Conservation (phyloP, 352 stramenopile species). For the Phytophthora colocasiae region DNA sequence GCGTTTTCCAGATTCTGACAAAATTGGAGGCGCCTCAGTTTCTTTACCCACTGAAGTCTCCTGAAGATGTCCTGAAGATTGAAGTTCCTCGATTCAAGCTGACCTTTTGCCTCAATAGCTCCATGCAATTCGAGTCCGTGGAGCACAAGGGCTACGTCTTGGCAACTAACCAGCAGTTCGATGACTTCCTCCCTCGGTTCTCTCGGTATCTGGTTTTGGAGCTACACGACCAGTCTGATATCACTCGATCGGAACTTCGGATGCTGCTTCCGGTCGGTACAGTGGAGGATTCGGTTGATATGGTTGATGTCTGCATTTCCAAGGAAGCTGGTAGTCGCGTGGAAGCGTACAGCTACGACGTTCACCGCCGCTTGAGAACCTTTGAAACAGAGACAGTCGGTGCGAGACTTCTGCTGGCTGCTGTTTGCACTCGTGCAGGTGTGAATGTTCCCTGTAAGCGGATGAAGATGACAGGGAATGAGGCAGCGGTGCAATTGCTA, state of each 20-base stretch:
- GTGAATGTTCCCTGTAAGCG: constrained; percentile 35
- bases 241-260: constrained; percentile 22
- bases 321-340: constrained; percentile 18
- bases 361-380: constrained; percentile 39
- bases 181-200: constrained; percentile 48
- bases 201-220: constrained; percentile 45
- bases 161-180: constrained; percentile 43
- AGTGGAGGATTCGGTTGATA: constrained; percentile 14
- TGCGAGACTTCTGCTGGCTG: constrained; percentile 46
- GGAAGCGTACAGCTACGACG: constrained; percentile 35
- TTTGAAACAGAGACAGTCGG: constrained; percentile 48
- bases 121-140: constrained; percentile 32
- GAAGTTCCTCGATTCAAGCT: constrained; percentile 53
- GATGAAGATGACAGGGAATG: constrained; percentile 52
- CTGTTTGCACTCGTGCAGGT: constrained; percentile 38
- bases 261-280: constrained; percentile 48
- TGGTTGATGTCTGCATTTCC: constrained; percentile 34
- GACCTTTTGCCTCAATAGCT: constrained; percentile 38
- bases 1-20: constrained; percentile 22
- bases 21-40: constrained; percentile 56
- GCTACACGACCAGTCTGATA: constrained; percentile 17
- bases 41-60: constrained; percentile 41
- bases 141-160: constrained; percentile 56
- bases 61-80: constrained; percentile 33
- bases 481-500: constrained; percentile 53